Base-by-base conservation (phyloP, 352 stramenopile genomes). In the Globisporangium mamillatum region DNA sequence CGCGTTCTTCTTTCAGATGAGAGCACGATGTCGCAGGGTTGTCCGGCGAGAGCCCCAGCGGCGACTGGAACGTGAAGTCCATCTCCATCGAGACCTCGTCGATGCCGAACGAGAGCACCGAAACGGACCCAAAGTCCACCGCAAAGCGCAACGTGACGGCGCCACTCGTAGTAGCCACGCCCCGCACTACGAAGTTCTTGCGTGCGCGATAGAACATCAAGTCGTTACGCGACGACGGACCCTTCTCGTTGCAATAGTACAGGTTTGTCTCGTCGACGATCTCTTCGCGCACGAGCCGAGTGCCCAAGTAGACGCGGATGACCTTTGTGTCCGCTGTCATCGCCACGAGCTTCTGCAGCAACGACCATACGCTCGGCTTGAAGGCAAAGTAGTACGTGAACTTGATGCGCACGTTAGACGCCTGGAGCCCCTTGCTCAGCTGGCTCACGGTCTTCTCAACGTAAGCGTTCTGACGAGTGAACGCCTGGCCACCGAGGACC, bases 301-400 rank as follows among this genome's bases (percentile, higher is more conserved):
- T 71, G n/a, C 76, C 78, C 10, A 90, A 61, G 48, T 70, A 86
- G 48, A 90, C 67, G 38, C 70, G 76, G 65, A 90, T 80, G 32
- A 71, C 73, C 36, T 81, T 84, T 18, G 75, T 55, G 10, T 81
- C 76, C 0, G 69, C 70, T 32, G 57, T 76, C 52, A 76, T 78
- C 10, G 34, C 27, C 16, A 62, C 2, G 32, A 59, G 53, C 56
- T 27, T 61, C 55, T 75, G 61, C 46, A 77, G 67, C 25, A 68
- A 64, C 22, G 65, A 61, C 70, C 73, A 79, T 16, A 67, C 66
- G 8, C 67, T 78, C 2, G 80, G 68, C 7, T 84, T 71, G 61
- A 86, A 87, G 18, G 84, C 74, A 68, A 88, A 86, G 56, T 88
- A 90, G 41, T 88, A 87, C 9, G 82, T 87, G 66, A 90, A 88